Conservation (phyloP, 2,329 filamentous ascomycete species). For the Chalara sp. region DNA sequence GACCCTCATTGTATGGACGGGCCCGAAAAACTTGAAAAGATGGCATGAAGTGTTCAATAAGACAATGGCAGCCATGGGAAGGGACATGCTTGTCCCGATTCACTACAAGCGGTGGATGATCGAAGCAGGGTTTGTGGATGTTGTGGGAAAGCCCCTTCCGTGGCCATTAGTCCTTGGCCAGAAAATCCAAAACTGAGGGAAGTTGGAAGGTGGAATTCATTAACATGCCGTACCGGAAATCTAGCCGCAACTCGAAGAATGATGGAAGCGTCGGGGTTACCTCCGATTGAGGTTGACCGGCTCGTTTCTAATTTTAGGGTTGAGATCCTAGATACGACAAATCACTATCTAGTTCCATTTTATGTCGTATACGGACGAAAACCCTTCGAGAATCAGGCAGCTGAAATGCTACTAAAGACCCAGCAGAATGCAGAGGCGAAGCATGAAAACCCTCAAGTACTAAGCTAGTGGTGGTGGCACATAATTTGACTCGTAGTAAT, state of each 20-base stretch:
- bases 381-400: too few species aligned
- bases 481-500: too few species aligned
- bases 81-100: slow-evolving; percentile 24
- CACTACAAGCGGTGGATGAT: slow-evolving; percentile 5
- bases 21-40: slow-evolving; percentile 2
- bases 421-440: too few species aligned
- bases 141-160: slow-evolving; percentile 36
- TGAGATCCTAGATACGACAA: too few species aligned
- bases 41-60: slow-evolving; percentile 20
- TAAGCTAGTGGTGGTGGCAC: too few species aligned
- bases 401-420: too few species aligned
- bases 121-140: slow-evolving; percentile 15
- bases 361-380: too few species aligned
- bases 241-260: not conserved
- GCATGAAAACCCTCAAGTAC: too few species aligned
- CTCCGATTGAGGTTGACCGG: not conserved
- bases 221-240: not conserved
- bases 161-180: slow-evolving; percentile 45
- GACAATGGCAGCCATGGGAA: slow-evolving; percentile 24
- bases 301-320: not conserved
- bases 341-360: too few species aligned
- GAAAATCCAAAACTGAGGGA: slow-evolving; percentile 31
- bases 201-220: not conserved
- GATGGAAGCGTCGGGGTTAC: not conserved
- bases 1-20: slow-evolving; percentile 5